Base-by-base conservation (phyloP, 2,329 filamentous ascomycete genomes). In the Venturia carpophila region DNA sequence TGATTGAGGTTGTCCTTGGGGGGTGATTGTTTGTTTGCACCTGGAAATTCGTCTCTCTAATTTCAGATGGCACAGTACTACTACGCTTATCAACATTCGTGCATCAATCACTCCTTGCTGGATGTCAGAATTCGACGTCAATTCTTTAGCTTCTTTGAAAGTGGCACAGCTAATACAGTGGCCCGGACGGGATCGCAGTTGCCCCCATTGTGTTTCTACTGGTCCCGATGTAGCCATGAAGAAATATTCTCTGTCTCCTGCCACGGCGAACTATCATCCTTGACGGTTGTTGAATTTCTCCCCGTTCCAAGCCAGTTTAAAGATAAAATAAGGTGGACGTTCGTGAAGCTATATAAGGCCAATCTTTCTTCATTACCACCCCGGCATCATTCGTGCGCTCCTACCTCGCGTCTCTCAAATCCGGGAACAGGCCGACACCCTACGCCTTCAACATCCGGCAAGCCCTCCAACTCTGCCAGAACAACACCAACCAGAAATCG, bases 1-100 rank as follows among this genome's bases (percentile, higher is more conserved):
- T 66, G 45, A 49, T 66, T 15, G 63, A 66, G 63, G 62, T 66
- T 39, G 34, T 55, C 19, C 34, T 58, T n/a, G 52, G 19, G 30
- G 15, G 15, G 13, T 37, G 30, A 37, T 5, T 27, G 7, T 34
- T 19, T 58, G 30, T 24, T 56, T 34, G 10, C 1, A 10, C 2
- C 7, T 11, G 24, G 49, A 34, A 2, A 19, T n/a, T 11, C 6
- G 7, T 49, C 5, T 49, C 45, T 49, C 24, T 24, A 3, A 11
- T 21, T 34, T 34, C 30, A 21, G n/a, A 21, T 21, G 1, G n/a
- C n/a, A 24, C 2, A 2, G 9, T 41, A 41, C 9, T 5, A 41
- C 39, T 41, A 9, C 4, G 15, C 39, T 41, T 41, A 11, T 2
- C 15, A 41, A 34, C n/a, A n/a, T n/a, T n/a, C n/a, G 6, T 34